phyloP scores from a whole-genome alignment of 768 basidiomycete species.

The Suillus ampliporus region DNA sequence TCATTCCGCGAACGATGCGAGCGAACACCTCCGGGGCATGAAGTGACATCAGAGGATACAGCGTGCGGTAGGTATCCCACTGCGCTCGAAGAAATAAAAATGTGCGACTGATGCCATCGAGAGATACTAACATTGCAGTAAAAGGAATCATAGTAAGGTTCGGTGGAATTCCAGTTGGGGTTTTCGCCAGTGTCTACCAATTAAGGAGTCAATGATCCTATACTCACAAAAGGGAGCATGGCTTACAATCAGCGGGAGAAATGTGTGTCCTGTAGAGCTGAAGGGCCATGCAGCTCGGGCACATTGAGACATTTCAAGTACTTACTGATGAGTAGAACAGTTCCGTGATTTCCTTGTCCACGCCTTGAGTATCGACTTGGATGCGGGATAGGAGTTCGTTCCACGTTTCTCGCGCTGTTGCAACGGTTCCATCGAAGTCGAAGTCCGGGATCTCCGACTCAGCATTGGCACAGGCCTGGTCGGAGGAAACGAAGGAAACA shows the following conservation, averaged over 20 bases:
- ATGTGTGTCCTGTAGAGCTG: conserved; percentile 67
- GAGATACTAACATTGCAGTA: conserved; percentile 63
- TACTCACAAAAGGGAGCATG: neutral
- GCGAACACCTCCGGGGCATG: conserved; percentile 67
- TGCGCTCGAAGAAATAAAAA: conserved; percentile 22
- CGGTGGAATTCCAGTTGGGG: conserved; percentile 64
- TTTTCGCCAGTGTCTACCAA: conserved; percentile 65
- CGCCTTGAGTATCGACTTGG: conserved; percentile 54
- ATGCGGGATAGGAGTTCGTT: conserved; percentile 61
- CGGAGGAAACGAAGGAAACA: conserved; percentile 65
- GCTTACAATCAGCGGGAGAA: conserved; percentile 66
- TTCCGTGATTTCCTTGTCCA: conserved; percentile 53
- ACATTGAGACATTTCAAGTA: neutral
- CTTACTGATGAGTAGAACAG: conserved; percentile 64
- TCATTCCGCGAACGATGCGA: conserved; percentile 65
- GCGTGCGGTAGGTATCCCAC: conserved; percentile 72
- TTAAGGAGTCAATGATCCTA: neutral
- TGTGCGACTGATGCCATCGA: neutral
- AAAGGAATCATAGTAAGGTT: conserved; percentile 70
- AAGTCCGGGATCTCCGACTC: conserved; percentile 64
- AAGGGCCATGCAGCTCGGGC: neutral
- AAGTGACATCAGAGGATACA: conserved; percentile 66
- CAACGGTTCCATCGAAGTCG: conserved; percentile 56
- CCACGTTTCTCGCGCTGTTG: conserved; percentile 54
- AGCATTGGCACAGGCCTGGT: conserved; percentile 65